A percentile compares a stretch with the other conserved stretches of the same genome.
Evolutionary conservation across 2,329 filamentous ascomycete species (phyloP).

Genomic region (Emergomyces africanus): DNA sequence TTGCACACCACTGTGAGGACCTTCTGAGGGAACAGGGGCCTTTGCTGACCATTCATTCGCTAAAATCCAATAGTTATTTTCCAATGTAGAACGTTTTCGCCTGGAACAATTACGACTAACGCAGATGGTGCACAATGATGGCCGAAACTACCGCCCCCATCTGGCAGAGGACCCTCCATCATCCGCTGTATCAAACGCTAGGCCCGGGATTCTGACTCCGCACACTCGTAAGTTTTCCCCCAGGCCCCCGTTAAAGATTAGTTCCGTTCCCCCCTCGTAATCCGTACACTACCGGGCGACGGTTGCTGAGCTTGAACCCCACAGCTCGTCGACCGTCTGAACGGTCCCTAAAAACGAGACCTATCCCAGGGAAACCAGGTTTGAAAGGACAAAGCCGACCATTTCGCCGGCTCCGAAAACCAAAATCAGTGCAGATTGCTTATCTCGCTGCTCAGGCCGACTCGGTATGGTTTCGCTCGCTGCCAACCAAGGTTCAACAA

Average conservation of each 20-base stretch:
- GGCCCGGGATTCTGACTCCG: neutral
- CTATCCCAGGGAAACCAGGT: neutral
- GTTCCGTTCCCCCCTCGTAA: neutral
- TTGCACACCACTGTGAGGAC: neutral
- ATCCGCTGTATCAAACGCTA: neutral
- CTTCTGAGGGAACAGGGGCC: neutral
- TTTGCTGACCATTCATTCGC: conserved; percentile 10
- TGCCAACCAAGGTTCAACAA: conserved; percentile 61
- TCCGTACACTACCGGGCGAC: neutral
- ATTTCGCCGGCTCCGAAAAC: conserved; percentile 21
- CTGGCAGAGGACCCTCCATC: neutral
- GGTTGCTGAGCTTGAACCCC: neutral
- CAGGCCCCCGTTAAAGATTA: neutral
- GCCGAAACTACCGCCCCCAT: conserved; percentile 11
- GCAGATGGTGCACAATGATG: conserved; percentile 16
- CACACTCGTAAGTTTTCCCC: conserved; percentile 1
- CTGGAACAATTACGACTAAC: conserved; percentile 21
- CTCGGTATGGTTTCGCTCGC: conserved; percentile 53
- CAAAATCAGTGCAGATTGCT: conserved; percentile 23
- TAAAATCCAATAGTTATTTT: conserved; percentile 23
- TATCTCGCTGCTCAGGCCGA: conserved; percentile 40
- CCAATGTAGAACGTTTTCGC: conserved; percentile 27
- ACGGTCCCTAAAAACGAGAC: neutral
- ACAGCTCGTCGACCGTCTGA: neutral
- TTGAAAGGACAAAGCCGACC: neutral